These are phyloP conservation scores for Boletus rubescentipes DNA, from an alignment of 768 basidiomycete genomes.

Conservation along the genomic window DNA sequence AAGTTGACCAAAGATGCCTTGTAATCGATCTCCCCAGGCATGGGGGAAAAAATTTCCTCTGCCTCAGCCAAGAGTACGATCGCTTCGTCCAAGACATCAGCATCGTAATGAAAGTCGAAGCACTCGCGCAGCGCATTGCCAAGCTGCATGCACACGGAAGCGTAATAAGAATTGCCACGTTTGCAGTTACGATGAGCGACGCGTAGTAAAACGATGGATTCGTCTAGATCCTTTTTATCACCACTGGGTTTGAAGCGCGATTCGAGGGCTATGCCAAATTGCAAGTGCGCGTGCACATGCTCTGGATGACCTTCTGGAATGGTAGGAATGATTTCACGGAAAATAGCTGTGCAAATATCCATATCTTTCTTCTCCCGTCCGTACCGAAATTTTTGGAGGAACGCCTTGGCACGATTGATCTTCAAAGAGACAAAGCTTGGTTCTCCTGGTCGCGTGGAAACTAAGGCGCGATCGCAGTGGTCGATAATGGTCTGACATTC, in stretches of 20 bases:
- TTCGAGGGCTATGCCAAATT: conserved; percentile 20
- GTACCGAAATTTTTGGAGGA: conserved; percentile 10
- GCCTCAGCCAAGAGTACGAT: conserved; percentile 23
- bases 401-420: conserved; percentile 15
- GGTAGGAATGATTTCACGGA: conserved; percentile 12
- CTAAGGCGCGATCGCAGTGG: conserved; percentile 21
- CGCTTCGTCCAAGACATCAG: conserved; percentile 22
- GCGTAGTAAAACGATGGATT: conserved; percentile 19
- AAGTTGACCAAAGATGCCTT: conserved; percentile 10
- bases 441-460: neutral
- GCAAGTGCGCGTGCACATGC: conserved; percentile 3
- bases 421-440: conserved; percentile 1
- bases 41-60: conserved; percentile 11
- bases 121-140: conserved; percentile 15
- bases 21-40: conserved; percentile 2
- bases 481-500: conserved; percentile 21
- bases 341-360: conserved; percentile 5
- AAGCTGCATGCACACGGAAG: conserved; percentile 11
- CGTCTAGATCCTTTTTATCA: conserved; percentile 21
- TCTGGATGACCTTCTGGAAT: conserved; percentile 14
- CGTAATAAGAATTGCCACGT: conserved; percentile 8
- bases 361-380: conserved; percentile 11
- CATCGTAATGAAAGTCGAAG: conserved; percentile 6
- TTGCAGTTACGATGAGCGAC: conserved; percentile 11
- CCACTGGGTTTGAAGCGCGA: conserved; percentile 10